Evolutionary conservation across 2,329 filamentous ascomycete genomes (phyloP), one percentile per base, ranked within the genome.

Genomic region (Ascochyta pisi): DNA sequence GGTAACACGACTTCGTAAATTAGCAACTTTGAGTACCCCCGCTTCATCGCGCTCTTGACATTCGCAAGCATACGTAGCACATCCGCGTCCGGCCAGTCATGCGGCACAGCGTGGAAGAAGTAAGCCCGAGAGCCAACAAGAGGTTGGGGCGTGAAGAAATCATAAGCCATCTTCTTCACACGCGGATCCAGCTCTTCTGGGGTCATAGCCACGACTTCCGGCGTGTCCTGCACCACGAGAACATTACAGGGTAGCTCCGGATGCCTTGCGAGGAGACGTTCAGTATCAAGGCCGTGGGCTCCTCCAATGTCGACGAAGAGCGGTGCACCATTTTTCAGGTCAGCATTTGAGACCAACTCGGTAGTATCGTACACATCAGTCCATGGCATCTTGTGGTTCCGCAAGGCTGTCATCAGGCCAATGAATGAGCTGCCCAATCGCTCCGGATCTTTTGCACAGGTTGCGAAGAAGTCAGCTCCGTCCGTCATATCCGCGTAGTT

Each of bases 71-170:
- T 65, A 4, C 49, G 35, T 4, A 59, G 38, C 7, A 44, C 50
- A 27, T 62, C 41, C 7, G 19, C 19, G 49, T 77, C 73, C 5
- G 67, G 61, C 74, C 73, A 78, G 56, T 79, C 75, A 51, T 78
- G 76, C 34, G 75, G 60, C 6, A 77, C 64, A 35, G 66, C 68
- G 24, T 75, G 69, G 35, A 78, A 67, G 9, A 77, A 60, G 50
- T 76, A 79, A 9, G 63, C 63, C 29, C 62, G 63, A 6, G 69
- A 64, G 41, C 67, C 61, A 9, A 57, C 50, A 22, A 71, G 58
- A 1, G 69, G 65, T 37, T 74, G 68, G 7, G 59, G 49, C 3
- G 61, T 54, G 61, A 73, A 73, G 60, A 74, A 73, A 26, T 72
- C 64, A 27, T 70, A 50, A 2, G 49, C 44, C 51, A 43, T 44